These are phyloP conservation scores for Cyberlindnera maritima DNA, from an alignment of 805 yeast species.

Conservation along the genomic window DNA sequence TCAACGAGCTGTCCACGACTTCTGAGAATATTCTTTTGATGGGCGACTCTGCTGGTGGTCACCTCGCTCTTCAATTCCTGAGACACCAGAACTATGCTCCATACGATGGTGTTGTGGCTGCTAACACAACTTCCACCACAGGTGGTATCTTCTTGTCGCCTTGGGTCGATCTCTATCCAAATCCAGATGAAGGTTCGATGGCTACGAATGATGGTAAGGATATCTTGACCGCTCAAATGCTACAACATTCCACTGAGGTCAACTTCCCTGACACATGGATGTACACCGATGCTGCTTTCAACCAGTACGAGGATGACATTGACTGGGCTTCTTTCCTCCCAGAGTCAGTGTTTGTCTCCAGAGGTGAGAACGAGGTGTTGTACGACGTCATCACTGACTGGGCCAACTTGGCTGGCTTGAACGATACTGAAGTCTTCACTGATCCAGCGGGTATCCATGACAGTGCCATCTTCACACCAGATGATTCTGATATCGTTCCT, in stretches of 20 bases:
- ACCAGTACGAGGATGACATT: conserved; percentile 7
- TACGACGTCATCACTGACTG: conserved; percentile 5
- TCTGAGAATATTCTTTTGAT: conserved; percentile 21
- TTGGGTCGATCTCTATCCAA: conserved; percentile 19
- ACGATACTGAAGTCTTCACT: conserved; percentile 1
- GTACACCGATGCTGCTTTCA: conserved; percentile 3
- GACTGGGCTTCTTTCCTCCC: conserved; percentile 13
- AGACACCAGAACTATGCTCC: conserved; percentile 13
- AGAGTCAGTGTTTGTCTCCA: conserved; percentile 1
- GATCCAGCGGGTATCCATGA: conserved; percentile 13
- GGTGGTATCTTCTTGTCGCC: conserved; percentile 17
- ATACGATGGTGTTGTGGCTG: conserved; percentile 1
- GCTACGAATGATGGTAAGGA: conserved; percentile 6
- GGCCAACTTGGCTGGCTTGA: background rate
- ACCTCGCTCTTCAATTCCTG: conserved; percentile 22
- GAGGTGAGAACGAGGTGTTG: conserved; percentile 17
- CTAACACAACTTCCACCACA: background rate
- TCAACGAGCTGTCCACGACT: conserved; percentile 17
- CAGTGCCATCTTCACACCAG: conserved; percentile 9
- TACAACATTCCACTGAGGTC: conserved; percentile 7
- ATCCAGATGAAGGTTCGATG: conserved; percentile 1
- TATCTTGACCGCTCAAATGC: conserved; percentile 2
- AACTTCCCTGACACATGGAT: conserved; percentile 1
- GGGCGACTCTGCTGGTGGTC: conserved; percentile 36
- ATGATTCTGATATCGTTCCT: conserved; percentile 1